Evolutionary conservation across 1,284 basidiomycete genomes (phyloP).

Genomic region (Athelia sp.): DNA sequence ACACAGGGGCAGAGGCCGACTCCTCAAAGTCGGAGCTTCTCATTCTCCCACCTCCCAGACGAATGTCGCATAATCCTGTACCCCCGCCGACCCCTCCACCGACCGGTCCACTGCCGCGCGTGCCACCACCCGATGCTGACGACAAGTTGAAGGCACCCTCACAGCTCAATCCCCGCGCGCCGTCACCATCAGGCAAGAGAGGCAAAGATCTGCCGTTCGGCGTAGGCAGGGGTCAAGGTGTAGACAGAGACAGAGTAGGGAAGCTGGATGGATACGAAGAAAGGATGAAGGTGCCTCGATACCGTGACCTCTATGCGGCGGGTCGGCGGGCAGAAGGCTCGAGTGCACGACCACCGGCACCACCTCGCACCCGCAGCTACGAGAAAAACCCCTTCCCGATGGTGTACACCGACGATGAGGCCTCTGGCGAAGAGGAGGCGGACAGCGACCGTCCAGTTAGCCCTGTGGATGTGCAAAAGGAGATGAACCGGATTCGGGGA

Average conservation of each 20-base stretch:
- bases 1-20: not conserved
- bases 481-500: slow-evolving; percentile 24
- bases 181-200: slow-evolving; percentile 23
- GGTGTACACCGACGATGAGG: slow-evolving; percentile 7
- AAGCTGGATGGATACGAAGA: slow-evolving; percentile 15
- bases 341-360: not conserved
- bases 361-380: not conserved
- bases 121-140: slow-evolving; percentile 21
- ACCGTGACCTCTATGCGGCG: slow-evolving; percentile 18
- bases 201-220: slow-evolving; percentile 50
- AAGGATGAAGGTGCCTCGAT: slow-evolving; percentile 17
- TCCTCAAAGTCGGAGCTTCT: slow-evolving; percentile 4
- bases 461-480: slow-evolving; percentile 7
- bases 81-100: slow-evolving; percentile 53
- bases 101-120: slow-evolving; percentile 38
- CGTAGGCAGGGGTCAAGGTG: not conserved
- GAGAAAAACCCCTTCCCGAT: too few species aligned
- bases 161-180: slow-evolving; percentile 2
- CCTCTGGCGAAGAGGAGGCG: slow-evolving; percentile 18
- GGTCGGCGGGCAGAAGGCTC: slow-evolving; percentile 3
- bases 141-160: slow-evolving; percentile 2
- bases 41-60: slow-evolving; percentile 23
- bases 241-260: not conserved
- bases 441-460: not conserved
- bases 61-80: slow-evolving; percentile 47